Evolutionary conservation across 345 rosid genomes (phyloP), one percentile per base, ranked within the genome.

Genomic region (Pelargonium nanum): DNA sequence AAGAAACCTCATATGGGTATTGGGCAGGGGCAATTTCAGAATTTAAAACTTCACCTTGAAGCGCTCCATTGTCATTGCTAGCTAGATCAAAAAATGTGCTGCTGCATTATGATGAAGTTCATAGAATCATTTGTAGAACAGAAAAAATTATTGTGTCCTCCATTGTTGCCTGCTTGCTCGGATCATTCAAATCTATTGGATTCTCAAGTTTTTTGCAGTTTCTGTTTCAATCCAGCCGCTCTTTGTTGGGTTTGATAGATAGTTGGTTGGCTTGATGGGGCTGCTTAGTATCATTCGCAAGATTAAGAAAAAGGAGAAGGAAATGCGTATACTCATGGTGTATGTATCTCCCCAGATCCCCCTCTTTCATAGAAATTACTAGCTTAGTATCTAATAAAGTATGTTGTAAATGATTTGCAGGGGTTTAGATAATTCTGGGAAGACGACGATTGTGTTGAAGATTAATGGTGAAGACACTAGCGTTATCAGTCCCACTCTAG

Each of bases 261-360:
- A 1, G 45, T 34, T 28, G n/a, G 45, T 34, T 34, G 6, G 13
- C 12, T 34, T 34, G 30, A 82, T 82, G 83, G 83, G 86, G 59
- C 73, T 78, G 19, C 79, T 75, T 53, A 80, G 78, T 79, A 91
- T 92, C 62, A 92, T 89, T 62, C 71, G 94, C 4, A 92, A 92
- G 69, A 87, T 92, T 70, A 92, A 89, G 80, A 87, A 78, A 74
- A 93, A 87, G 40, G 99, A 93, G 81, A 93, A 87, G 60, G 96
- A 93, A 75, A 87, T 89, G 97, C 94, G 96, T 28, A 87, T 87
- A 56, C 91, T 93, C 19, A 89, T 93, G 97, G 97, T 93, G 95
- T 89, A 82, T 54, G 88, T 66, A 23, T 28, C 22, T 58, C 7
- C 58, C 28, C 59, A 20, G 44, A 4, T 53, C 53, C 50, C 24